Percentiles rank a stretch among this genome's conserved stretches.
Conservation (phyloP, 2,329 filamentous ascomycete genomes). For the Atkinsonella texensis region DNA sequence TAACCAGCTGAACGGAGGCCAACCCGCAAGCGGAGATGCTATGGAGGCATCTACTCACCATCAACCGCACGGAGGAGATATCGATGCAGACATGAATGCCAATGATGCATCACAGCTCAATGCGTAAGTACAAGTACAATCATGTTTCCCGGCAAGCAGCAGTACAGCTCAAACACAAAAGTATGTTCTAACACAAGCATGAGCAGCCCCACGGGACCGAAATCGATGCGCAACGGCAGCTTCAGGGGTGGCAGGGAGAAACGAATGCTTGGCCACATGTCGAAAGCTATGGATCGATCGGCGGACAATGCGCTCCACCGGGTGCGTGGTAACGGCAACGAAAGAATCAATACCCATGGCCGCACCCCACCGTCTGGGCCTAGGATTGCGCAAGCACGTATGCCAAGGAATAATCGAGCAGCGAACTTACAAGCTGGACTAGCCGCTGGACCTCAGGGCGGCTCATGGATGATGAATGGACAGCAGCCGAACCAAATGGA, state of each 20-base stretch:
- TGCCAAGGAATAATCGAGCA: slow-evolving; percentile 33
- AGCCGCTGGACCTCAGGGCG: slow-evolving; percentile 24
- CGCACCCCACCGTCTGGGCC: slow-evolving; percentile 63
- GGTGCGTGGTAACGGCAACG: slow-evolving; percentile 60
- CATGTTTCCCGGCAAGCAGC: too few relatives aligned
- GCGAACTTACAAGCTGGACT: slow-evolving; percentile 39
- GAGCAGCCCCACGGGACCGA: slow-evolving; percentile 78
- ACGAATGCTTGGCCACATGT: slow-evolving; percentile 74
- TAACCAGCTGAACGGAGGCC: slow-evolving; percentile 44
- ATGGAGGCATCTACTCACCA: slow-evolving; percentile 23
- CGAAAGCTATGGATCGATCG: slow-evolving; percentile 68
- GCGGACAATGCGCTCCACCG: slow-evolving; percentile 69
- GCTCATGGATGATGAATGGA: slow-evolving; percentile 36
- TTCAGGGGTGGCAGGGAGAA: slow-evolving; percentile 54
- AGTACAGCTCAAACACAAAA: background rate
- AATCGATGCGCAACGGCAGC: slow-evolving; percentile 76
- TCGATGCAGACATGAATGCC: slow-evolving; percentile 66
- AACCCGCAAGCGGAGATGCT: slow-evolving; percentile 18
- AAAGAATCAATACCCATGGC: slow-evolving; percentile 69
- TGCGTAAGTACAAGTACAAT: slow-evolving; percentile 37
- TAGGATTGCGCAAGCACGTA: slow-evolving; percentile 39
- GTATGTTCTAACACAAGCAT: background rate
- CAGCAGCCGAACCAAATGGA: slow-evolving; percentile 37
- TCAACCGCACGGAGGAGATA: slow-evolving; percentile 26
- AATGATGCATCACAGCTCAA: slow-evolving; percentile 37